These are phyloP conservation scores for Myriosclerotinia curreyana DNA, from an alignment of 2,329 filamentous ascomycete species.

Conservation along the genomic window DNA sequence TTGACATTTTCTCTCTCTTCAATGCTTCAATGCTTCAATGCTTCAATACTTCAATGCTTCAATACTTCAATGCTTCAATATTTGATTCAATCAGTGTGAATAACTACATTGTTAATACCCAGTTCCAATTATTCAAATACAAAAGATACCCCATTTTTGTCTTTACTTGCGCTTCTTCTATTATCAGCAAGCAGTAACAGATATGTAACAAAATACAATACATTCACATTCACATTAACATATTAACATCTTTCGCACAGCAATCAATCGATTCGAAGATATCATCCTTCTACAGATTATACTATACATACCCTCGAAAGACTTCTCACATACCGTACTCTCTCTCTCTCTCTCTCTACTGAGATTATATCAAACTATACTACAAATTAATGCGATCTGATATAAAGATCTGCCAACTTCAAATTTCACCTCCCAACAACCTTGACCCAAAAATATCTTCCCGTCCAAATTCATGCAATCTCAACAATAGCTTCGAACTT, in stretches of 20 bases:
- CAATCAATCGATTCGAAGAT: not conserved
- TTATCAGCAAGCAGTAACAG: not conserved
- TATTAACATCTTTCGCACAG: not conserved
- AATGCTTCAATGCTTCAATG: not conserved
- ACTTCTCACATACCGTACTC: not conserved
- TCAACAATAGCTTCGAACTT: constrained; percentile 1
- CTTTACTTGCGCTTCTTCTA: not conserved
- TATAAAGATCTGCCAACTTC: not conserved
- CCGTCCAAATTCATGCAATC: constrained; percentile 8
- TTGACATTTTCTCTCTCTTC: not conserved
- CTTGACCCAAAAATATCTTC: not conserved
- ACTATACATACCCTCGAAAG: not conserved
- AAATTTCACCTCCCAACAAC: not conserved
- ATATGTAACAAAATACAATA: not conserved
- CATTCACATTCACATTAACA: too few species aligned
- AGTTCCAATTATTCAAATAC: not conserved
- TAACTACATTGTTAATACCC: not conserved
- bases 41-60: not conserved
- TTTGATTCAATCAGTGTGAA: not conserved
- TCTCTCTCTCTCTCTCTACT: not conserved
- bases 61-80: too few species aligned
- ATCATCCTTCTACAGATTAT: too few species aligned
- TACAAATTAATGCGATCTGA: not conserved
- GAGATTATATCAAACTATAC: not conserved
- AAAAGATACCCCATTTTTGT: not conserved